phyloP scores from a whole-genome alignment of 2,329 filamentous ascomycete species.

The Xylariales sp. region DNA sequence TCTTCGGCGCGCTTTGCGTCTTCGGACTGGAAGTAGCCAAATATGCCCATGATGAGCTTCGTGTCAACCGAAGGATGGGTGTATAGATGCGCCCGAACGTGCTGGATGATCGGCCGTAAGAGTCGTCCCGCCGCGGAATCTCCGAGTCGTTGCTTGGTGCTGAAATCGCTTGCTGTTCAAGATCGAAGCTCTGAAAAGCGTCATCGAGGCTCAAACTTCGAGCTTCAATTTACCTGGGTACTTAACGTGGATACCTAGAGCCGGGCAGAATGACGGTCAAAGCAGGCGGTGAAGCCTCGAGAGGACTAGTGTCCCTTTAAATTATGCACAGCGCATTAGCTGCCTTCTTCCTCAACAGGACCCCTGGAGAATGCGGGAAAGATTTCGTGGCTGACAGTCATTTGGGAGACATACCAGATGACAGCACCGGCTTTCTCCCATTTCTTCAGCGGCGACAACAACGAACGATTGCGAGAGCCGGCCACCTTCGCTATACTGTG shows the following conservation, averaged over 20 bases:
- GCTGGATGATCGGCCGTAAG: no score
- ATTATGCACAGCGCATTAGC: background rate
- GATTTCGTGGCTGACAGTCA: background rate
- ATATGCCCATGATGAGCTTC: constrained; percentile 47
- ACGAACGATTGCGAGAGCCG: no score
- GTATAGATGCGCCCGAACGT: no score
- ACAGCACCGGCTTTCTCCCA: no score
- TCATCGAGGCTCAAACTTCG: constrained; percentile 3
- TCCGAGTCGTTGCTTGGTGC: no score
- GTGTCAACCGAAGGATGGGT: no score
- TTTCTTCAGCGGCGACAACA: no score
- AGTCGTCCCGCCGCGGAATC: no score
- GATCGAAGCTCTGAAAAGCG: constrained; percentile 3
- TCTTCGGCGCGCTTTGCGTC: constrained; percentile 46
- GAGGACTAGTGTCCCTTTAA: background rate
- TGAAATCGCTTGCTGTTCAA: no score
- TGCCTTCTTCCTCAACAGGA: background rate
- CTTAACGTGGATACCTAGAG: no score
- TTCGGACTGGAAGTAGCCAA: constrained; percentile 36
- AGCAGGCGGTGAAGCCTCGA: constrained; percentile 1
- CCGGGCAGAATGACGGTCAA: background rate
- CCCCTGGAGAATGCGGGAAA: background rate
- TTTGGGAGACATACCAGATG: no score
- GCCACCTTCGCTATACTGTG: no score
- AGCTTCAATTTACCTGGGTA: constrained; percentile 11